Conservation (phyloP, 31 red algal species). For the Porphyra umbilicalis region DNA sequence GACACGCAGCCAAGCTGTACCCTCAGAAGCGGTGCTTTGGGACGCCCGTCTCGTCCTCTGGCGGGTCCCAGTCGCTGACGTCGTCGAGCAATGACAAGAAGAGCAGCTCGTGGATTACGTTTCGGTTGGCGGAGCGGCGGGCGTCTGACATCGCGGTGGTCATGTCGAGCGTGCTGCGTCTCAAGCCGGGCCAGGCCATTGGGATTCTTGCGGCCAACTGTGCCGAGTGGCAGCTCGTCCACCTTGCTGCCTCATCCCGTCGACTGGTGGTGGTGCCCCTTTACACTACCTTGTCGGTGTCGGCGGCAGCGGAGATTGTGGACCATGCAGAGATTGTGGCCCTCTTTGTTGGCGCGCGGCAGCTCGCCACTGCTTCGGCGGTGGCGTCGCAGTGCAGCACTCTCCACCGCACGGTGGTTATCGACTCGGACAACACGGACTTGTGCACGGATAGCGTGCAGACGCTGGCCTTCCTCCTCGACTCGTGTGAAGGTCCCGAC, state of each 20-base stretch:
- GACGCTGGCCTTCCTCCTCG: neutral
- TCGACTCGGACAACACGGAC: neutral
- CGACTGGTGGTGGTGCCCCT: conserved; percentile 14
- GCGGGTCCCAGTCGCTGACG: neutral
- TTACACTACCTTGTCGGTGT: neutral
- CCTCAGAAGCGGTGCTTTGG: neutral
- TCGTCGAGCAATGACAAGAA: neutral
- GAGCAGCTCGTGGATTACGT: neutral
- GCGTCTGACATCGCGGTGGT: neutral
- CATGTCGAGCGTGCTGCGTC: neutral
- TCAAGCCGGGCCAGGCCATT: conserved; percentile 14
- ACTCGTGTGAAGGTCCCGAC: neutral
- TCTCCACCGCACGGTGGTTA: neutral
- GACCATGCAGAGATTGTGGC: conserved; percentile 17
- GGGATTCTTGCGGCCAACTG: conserved; percentile 21
- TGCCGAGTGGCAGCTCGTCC: conserved; percentile 14
- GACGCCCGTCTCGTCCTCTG: neutral
- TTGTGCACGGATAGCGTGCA: neutral
- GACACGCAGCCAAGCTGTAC: neutral
- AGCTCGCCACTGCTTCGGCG: neutral
- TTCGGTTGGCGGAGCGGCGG: neutral
- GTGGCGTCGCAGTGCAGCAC: neutral
- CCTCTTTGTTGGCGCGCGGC: conserved; percentile 7
- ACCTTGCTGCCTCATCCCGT: conserved; percentile 10
- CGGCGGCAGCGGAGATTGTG: conserved; percentile 12